phyloP scores from a whole-genome alignment of 169 alveolate species.

The Plasmodium fragile region DNA sequence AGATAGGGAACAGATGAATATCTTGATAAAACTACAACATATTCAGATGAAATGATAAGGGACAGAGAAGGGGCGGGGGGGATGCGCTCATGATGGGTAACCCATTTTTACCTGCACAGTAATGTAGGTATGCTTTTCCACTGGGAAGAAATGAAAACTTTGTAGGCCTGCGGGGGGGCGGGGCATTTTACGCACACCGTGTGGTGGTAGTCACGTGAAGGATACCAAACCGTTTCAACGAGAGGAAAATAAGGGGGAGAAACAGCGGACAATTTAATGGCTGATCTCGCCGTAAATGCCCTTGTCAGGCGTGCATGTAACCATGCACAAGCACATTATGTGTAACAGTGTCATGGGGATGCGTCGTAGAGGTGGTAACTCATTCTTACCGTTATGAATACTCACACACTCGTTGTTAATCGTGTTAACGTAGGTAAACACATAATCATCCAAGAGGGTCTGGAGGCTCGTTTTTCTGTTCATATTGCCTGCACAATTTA shows the following conservation, averaged over 20 bases:
- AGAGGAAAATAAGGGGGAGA: not conserved
- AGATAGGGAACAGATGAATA: not conserved
- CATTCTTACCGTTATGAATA: constrained; percentile 48
- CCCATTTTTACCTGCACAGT: constrained; percentile 52
- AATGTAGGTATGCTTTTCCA: constrained; percentile 53
- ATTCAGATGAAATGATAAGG: not conserved
- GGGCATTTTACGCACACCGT: not conserved
- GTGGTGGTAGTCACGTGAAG: not conserved
- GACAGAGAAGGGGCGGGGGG: not conserved
- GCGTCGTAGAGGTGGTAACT: not conserved
- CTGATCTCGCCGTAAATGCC: not conserved
- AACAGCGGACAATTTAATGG: not conserved
- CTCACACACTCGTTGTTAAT: constrained; percentile 53
- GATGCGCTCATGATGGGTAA: not conserved
- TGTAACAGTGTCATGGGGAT: not conserved
- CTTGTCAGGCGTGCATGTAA: not conserved
- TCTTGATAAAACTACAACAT: not conserved
- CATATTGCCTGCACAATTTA: constrained; percentile 26
- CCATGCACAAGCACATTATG: not conserved
- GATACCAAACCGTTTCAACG: not conserved
- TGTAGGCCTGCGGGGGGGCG: constrained; percentile 23
- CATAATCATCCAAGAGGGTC: constrained; percentile 51
- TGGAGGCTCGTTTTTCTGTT: constrained; percentile 42
- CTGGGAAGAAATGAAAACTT: constrained; percentile 62
- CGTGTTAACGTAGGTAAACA: constrained; percentile 48